Percentiles rank a stretch among this genome's conserved stretches.
Evolutionary conservation across 371 early-diverging fungal genomes (phyloP).

Genomic region (Modicella reniformis): DNA sequence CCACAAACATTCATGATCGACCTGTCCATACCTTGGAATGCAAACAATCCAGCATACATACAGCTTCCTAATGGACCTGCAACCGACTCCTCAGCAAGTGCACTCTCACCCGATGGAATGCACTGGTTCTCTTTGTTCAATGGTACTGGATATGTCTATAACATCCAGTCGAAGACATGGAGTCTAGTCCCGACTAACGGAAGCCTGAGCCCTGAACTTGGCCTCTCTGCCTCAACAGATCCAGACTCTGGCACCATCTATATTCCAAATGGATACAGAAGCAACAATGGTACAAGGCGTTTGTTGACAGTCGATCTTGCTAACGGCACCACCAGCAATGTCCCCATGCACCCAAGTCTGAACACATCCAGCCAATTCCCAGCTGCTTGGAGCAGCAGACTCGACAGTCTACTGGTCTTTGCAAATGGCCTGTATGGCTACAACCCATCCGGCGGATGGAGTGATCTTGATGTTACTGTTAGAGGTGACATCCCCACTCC

Average conservation of each 20-base stretch:
- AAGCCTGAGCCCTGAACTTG: neutral
- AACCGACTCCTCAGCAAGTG: neutral
- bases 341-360: neutral
- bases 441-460: neutral
- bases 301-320: neutral
- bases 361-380: neutral
- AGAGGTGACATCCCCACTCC: neutral
- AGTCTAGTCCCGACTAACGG: neutral
- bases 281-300: neutral
- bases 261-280: neutral
- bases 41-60: neutral
- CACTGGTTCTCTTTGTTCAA: slow-evolving; percentile 8
- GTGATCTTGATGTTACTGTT: neutral
- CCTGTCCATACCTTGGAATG: slow-evolving; percentile 26
- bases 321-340: neutral
- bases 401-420: neutral
- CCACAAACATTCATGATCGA: slow-evolving; percentile 23
- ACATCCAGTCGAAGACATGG: slow-evolving; percentile 1
- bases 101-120: slow-evolving; percentile 2
- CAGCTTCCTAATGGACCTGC: slow-evolving; percentile 10
- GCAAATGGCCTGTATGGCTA: neutral
- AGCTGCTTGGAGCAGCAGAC: slow-evolving; percentile 1
- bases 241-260: slow-evolving; percentile 1
- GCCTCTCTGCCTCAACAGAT: slow-evolving; percentile 4
- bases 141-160: neutral